These are phyloP conservation scores for Puccinia triticina DNA, from an alignment of 1,284 basidiomycete species.

Conservation along the genomic window DNA sequence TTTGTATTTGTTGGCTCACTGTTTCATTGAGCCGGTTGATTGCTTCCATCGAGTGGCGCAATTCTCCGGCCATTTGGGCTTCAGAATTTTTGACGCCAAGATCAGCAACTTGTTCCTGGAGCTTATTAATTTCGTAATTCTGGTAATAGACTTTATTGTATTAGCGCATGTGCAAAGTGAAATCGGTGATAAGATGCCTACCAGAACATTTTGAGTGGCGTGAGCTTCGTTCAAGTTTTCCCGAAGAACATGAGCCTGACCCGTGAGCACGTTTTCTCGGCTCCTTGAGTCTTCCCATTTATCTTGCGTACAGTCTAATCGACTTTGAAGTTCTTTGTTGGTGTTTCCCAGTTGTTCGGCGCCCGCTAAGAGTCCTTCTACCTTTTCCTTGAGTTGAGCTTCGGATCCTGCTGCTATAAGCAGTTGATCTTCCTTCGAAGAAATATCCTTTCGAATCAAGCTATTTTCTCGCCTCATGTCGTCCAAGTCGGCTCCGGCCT, in stretches of 20 bases:
- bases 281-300: slow-evolving; percentile 40
- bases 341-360: background rate
- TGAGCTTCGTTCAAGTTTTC: slow-evolving; percentile 31
- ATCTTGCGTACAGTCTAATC: slow-evolving; percentile 13
- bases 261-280: slow-evolving; percentile 26
- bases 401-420: slow-evolving; percentile 1
- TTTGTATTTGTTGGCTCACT: slow-evolving; percentile 14
- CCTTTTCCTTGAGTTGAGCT: slow-evolving; percentile 4
- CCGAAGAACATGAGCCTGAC: slow-evolving; percentile 29
- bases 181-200: background rate
- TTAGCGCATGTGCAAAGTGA: background rate
- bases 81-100: slow-evolving; percentile 16
- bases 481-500: background rate
- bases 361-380: slow-evolving; percentile 1
- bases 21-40: slow-evolving; percentile 16
- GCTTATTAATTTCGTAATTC: slow-evolving; percentile 33
- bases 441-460: background rate
- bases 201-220: slow-evolving; percentile 1
- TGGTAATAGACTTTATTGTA: slow-evolving; percentile 6
- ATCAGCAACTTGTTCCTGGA: slow-evolving; percentile 21
- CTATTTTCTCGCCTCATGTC: background rate
- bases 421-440: slow-evolving; percentile 11
- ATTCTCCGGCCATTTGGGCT: slow-evolving; percentile 25
- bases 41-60: slow-evolving; percentile 37
- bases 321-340: slow-evolving; percentile 22